Base-by-base conservation (phyloP, 1,284 basidiomycete species). In the Moesziomyces sp. region DNA sequence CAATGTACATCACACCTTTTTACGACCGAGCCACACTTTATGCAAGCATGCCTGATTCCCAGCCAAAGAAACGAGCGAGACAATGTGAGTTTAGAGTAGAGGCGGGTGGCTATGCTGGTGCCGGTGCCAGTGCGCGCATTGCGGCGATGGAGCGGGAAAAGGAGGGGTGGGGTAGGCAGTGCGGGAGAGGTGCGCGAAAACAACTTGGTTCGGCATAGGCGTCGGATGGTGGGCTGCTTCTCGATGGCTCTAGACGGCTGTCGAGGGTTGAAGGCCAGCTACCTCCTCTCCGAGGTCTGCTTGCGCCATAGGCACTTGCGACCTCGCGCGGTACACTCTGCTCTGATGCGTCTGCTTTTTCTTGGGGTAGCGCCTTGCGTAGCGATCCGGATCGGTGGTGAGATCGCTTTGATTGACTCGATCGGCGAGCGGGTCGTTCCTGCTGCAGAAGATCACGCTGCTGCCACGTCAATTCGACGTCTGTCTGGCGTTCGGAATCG, bases 41-140 rank as follows among this genome's bases (percentile, higher is more conserved):
- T 55, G 66, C 67, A 64, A 59, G 57, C 66, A 69, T 63, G 49
- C 60, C 58, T 63, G 66, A 69, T 63, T 59, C 59, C 56, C 66
- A 44, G 21, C 28, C 13, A 16, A 14, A 4, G 24, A 3, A 38
- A 38, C 14, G 35, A 30, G 30, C 35, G 35, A 38, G 35, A 14
- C 3, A 18, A 18, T 5, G 35, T 38, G 35, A 18, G 10, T 38
- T 16, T 2, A 14, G 35, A 38, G 35, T 14, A 38, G 35, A 38
- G 11, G 35, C 14, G 3, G 35, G 16, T 16, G 35, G 35, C 18
- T 23, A 44, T 44, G 43, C 43, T 21, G 43, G 14, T 38, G 35
- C 13, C 2, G 13, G 11, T 14, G 35, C 16, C 5, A 18, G 10
- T 38, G 35, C 35, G 13, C 16, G 13, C 2, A 18, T 6, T 14